Base-by-base conservation (phyloP, 768 basidiomycete genomes). In the Xerocomus potaroensis region DNA sequence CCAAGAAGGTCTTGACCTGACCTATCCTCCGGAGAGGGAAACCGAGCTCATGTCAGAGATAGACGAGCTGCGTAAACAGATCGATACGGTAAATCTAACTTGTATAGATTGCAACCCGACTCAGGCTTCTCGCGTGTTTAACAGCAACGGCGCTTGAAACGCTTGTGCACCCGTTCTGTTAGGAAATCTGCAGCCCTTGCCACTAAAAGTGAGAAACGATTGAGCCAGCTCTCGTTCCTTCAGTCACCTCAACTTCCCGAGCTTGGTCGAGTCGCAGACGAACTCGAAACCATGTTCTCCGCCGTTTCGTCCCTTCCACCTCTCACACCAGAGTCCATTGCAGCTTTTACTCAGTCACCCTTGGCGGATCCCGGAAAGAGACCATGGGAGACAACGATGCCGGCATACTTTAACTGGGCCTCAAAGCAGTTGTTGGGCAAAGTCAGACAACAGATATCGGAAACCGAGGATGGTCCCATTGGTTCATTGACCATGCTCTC, bases 341-440 rank as follows among this genome's bases (percentile, higher is more conserved):
- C 71, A 27, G 65, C 72, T 32, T 50, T 71, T 37, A 63, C 63
- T 21, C 58, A 55, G 24, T 21, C 54, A 14, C 62, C 60, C 4
- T 60, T 69, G 21, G 56, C 72, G 4, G 78, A 81, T 47, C 78
- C 81, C 0, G 81, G 85, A 1, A 87, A 87, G 61, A 77, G 81
- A 32, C 76, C 76, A 9, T 92, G 90, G 89, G 87, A 91, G 67
- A 77, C 79, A 30, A 81, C 77, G 62, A 77, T 78, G 60, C 73
- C 76, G 1, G 89, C 87, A 5, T 93, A 92, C 62, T 60, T 84
- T 5, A 80, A 81, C 49, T 93, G 91, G 91, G 88, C 84, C 1
- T 69, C 81, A 1, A 69, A 70, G 16, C 78, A 80, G 61, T 62
- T 86, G 8, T 52, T 86, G 35, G 52, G 61, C 46, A 65, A 48